Evolutionary conservation across 306 rosid species (phyloP), one percentile per base, ranked within the genome.

Genomic region (Clitoria ternatea): DNA sequence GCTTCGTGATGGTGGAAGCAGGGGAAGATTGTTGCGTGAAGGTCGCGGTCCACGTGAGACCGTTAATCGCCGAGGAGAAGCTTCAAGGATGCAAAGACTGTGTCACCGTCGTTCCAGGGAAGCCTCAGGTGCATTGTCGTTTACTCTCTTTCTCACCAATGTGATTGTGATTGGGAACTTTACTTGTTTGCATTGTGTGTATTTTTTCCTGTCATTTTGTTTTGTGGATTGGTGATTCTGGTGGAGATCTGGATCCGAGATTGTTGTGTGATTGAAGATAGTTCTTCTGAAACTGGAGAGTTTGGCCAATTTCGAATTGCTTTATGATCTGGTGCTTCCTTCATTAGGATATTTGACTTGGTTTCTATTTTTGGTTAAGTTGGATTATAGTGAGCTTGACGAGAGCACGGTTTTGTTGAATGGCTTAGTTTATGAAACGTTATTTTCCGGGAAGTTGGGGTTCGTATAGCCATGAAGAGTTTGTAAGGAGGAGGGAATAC

Each of bases 101-200:
- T 65, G 97, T 95, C 75, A 87, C 86, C 64, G 96, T 91, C 74
- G 89, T 88, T 66, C 44, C 85, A 14, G 92, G 92, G 54, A 95
- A 95, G 90, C 99, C 97, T 79, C 99, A 95, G 99, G 98, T 93
- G 72, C 69, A 48, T 49, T n/a, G n/a, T n/a, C n/a, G n/a, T n/a
- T n/a, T n/a, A n/a, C n/a, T n/a, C n/a, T n/a, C n/a, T 66, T 50
- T 26, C 69, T 70, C 59, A n/a, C 66, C 40, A 57, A 79, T 73
- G 77, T 61, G 63, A 47, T 36, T 4, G 2, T 54, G 10, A 33
- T 4, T 9, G 20, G 30, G 37, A 15, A 32, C 29, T 47, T n/a
- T 0, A n/a, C n/a, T 71, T 39, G 24, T 18, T 78, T 72, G 36
- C 64, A 10, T 65, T 54, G 55, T 7, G 10, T 22, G 56, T 53